Base-by-base conservation (phyloP, 495 filamentous ascomycete genomes). In the Podospora pseudoanserina region DNA sequence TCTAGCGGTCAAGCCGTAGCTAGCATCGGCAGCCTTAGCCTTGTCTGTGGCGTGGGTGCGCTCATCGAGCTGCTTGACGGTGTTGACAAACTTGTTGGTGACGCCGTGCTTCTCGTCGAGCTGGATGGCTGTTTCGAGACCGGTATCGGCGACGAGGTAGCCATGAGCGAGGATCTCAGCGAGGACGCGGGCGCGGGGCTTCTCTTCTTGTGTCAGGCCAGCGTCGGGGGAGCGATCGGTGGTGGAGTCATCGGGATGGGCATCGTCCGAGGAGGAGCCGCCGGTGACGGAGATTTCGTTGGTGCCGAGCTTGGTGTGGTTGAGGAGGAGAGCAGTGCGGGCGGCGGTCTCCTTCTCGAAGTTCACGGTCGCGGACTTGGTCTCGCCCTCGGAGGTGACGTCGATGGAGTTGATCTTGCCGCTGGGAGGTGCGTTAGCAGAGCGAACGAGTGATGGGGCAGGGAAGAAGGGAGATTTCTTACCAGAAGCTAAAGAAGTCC, bases 401-500 rank as follows among this genome's bases (percentile, higher is more conserved):
- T 91, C 88, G 73, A 97, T 83, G 66, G 83, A 84, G 64, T 85
- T 89, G 79, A 98, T 97, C 84, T 97, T 98, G 74, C 95, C 95
- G 77, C 92, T 96, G 76, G 66, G 23, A 58, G 18, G 54, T 30
- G 64, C 69, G 81, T 73, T 84, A 61, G 57, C 26, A 26, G 26
- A 68, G 63, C 5, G 30, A 63, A 27, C 23, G 23, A 49, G 4
- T 39, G n/a, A 32, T 20, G 11, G 16, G 34, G 26, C 4, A 11
- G 20, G n/a, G 63, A 58, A 53, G 60, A 1, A 16, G 9, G 63
- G 18, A 66, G 60, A 11, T 60, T 2, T 58, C 86, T 76, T 85
- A 95, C 92, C 95, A 99, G 88, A 98, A 99, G 81, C 91, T 95
- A 85, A 99, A 99, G 88, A 99, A 99, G 73, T 96, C 93, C 72